phyloP scores from a whole-genome alignment of 116 monocot genomes.

The Dioscorea cayenensis region DNA sequence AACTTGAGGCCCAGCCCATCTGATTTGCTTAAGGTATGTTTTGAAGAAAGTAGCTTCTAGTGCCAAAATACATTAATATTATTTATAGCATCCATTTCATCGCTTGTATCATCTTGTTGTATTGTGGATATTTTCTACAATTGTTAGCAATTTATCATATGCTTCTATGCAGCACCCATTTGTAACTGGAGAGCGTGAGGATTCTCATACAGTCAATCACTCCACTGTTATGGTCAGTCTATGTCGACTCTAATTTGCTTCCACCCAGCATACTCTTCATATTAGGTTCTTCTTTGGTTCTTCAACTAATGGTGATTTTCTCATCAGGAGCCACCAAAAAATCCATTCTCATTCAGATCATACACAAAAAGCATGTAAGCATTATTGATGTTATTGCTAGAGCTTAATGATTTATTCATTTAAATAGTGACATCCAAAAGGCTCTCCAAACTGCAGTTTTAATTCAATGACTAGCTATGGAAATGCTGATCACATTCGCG shows the following conservation, averaged over 20 bases:
- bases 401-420: background rate
- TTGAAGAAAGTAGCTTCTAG: background rate
- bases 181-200: slow-evolving; percentile 55
- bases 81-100: background rate
- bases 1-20: slow-evolving; percentile 67
- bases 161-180: slow-evolving; percentile 66
- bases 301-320: background rate
- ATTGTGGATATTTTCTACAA: background rate
- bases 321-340: slow-evolving; percentile 34
- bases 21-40: slow-evolving; percentile 68
- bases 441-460: slow-evolving; percentile 4
- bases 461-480: slow-evolving; percentile 13
- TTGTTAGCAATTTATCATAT: background rate
- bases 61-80: background rate
- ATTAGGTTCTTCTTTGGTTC: background rate
- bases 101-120: background rate
- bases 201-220: slow-evolving; percentile 23
- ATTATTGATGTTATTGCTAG: background rate
- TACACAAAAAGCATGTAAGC: slow-evolving; percentile 32
- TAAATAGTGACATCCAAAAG: background rate
- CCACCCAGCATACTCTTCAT: background rate
- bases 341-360: slow-evolving; percentile 7
- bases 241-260: background rate
- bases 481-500: slow-evolving; percentile 16
- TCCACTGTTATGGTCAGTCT: slow-evolving; percentile 39